These are phyloP conservation scores for Phycomyces blakesleeanus DNA, from an alignment of 192 early-diverging fungal genomes.

Conservation along the genomic window DNA sequence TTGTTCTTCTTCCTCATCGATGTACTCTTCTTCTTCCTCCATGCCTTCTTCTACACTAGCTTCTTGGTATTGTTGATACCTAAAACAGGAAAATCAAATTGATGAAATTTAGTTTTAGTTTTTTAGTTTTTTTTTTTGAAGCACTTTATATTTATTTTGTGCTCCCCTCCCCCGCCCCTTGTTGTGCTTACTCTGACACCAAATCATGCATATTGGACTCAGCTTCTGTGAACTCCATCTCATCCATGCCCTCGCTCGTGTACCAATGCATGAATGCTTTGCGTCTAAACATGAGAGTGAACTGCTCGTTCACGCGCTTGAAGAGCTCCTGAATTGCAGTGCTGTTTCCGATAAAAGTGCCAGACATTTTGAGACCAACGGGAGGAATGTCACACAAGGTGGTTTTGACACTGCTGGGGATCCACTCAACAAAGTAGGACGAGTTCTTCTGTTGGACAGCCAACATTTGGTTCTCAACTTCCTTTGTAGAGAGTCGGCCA, in stretches of 20 bases:
- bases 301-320: constrained; percentile 82
- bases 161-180: constrained; percentile 1
- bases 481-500: constrained; percentile 68
- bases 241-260: constrained; percentile 91
- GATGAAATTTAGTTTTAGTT: too few species aligned
- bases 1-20: too few species aligned
- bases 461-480: constrained; percentile 71
- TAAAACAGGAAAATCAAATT: too few species aligned
- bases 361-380: constrained; percentile 81
- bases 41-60: too few species aligned
- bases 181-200: constrained; percentile 19
- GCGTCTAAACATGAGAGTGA: constrained; percentile 81
- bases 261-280: constrained; percentile 95
- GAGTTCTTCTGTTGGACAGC: constrained; percentile 62
- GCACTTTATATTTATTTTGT: too few species aligned
- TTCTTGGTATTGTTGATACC: too few species aligned
- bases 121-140: too few species aligned
- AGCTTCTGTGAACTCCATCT: constrained; percentile 93
- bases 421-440: constrained; percentile 89
- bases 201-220: constrained; percentile 27
- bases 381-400: constrained; percentile 83
- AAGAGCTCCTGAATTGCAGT: constrained; percentile 87
- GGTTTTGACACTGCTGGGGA: constrained; percentile 89
- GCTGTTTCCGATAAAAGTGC: constrained; percentile 84
- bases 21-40: too few species aligned